Evolutionary conservation across 805 yeast species (phyloP).

Genomic region (Metschnikowia sp.): DNA sequence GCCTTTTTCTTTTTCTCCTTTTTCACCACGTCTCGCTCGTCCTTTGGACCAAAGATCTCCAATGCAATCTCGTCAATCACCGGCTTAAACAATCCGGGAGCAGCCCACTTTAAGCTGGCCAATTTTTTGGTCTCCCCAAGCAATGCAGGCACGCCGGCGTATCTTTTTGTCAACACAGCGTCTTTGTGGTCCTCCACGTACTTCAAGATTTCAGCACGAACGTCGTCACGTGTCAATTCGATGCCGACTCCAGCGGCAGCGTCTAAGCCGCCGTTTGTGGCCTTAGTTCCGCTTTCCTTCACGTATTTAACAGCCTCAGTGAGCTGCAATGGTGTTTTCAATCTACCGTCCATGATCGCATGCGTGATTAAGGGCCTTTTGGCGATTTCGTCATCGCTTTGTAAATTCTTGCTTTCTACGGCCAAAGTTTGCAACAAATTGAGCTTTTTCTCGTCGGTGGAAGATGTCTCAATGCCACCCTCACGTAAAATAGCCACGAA

Average conservation of each 20-base stretch:
- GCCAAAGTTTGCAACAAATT: slow-evolving; percentile 78
- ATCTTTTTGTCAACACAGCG: slow-evolving; percentile 68
- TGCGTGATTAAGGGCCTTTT: slow-evolving; percentile 51
- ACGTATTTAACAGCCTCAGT: slow-evolving; percentile 77
- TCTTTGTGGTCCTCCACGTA: slow-evolving; percentile 60
- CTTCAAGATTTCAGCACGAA: slow-evolving; percentile 50
- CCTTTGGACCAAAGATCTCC: slow-evolving; percentile 84
- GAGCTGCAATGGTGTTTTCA: slow-evolving; percentile 70
- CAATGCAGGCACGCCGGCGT: slow-evolving; percentile 71
- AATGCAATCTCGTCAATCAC: slow-evolving; percentile 75
- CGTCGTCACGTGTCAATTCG: slow-evolving; percentile 63
- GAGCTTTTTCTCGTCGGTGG: slow-evolving; percentile 56
- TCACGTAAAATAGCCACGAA: slow-evolving; percentile 57
- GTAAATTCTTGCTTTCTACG: slow-evolving; percentile 56
- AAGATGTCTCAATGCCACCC: slow-evolving; percentile 25
- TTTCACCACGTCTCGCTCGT: slow-evolving; percentile 83
- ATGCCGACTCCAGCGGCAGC: slow-evolving; percentile 76
- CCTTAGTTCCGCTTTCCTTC: slow-evolving; percentile 44
- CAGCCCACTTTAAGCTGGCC: slow-evolving; percentile 86
- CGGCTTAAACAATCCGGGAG: slow-evolving; percentile 83
- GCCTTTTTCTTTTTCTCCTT: slow-evolving; percentile 66
- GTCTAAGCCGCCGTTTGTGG: slow-evolving; percentile 52
- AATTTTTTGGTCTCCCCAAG: slow-evolving; percentile 74
- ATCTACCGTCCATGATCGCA: slow-evolving; percentile 61
- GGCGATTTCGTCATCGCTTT: slow-evolving; percentile 22